Base-by-base conservation (phyloP, 2,329 filamentous ascomycete species). In the Colletotrichum orbiculare region DNA sequence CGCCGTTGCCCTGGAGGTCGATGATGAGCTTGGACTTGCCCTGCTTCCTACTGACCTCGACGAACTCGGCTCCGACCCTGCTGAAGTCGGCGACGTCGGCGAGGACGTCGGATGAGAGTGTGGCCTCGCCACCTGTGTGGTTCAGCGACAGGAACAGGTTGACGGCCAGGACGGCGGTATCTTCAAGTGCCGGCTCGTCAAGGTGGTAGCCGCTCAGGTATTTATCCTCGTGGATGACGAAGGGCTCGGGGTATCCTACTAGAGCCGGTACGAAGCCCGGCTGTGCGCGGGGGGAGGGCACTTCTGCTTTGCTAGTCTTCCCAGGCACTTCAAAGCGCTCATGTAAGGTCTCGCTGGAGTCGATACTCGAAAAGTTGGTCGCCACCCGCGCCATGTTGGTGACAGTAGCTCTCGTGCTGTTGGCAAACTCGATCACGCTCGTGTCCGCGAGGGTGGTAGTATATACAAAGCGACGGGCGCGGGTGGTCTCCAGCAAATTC, bases 11-110 rank as follows among this genome's bases (percentile, higher is more conserved):
- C 6, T 85, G 82, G 9, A 91, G 71, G 68, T 92, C 90, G 64
- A 92, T 84, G 38, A 92, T 80, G 7, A 92, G 78, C 71, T 85
- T 88, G 2, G 78, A 84, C 72, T 87, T 88, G 2, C 80, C 79
- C 2, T 77, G 76, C 2, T 72, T 67, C 46, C 81, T 79, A 15
- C 81, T 81, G 43, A 77, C 75, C 0, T 78, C 75, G 34, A 89
- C 77, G 68, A 89, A 84, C 8, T 63, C 49, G 7, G 15, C 33
- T 6, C 34, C 25, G 12, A 66, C 58, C 0, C 50, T 25, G 7
- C 46, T 15, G 52, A 63, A 58, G 3, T 68, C 65, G 3, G 50
- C 9, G 34, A 39, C 45, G 43, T 59, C 61, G 4, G 42, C 53
- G 15, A 53, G 6, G 25, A 25, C 25, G 54, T 5, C 35, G 13